Percentiles rank a stretch among this genome's conserved stretches.
Evolutionary conservation across 805 yeast genomes (phyloP).

Genomic region (Danielia oregonensis): DNA sequence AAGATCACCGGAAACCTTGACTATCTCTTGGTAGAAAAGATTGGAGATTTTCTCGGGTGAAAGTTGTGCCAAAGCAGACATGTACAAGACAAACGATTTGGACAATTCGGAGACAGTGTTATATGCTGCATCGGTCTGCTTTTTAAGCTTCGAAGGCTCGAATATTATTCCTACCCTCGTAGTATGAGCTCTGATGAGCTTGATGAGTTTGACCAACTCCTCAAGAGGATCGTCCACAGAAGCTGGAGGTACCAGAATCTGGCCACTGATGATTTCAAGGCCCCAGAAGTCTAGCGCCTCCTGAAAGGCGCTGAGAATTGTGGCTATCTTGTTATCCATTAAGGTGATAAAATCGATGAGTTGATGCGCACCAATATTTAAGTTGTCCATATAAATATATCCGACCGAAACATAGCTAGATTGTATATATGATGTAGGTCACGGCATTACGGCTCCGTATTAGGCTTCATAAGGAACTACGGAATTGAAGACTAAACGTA

Average conservation of each 20-base stretch:
- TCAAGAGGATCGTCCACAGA: slow-evolving; percentile 42
- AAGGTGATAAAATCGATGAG: neutral
- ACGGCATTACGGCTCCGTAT: too few species aligned
- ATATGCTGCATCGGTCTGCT: slow-evolving; percentile 44
- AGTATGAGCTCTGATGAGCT: slow-evolving; percentile 66
- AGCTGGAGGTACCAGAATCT: slow-evolving; percentile 12
- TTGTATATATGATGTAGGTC: neutral
- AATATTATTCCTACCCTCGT: slow-evolving; percentile 74
- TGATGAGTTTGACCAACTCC: slow-evolving; percentile 58
- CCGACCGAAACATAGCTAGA: neutral
- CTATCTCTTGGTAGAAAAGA: slow-evolving; percentile 35
- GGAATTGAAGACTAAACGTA: too few species aligned
- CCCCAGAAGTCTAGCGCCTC: slow-evolving; percentile 17
- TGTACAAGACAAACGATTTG: slow-evolving; percentile 39
- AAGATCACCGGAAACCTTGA: slow-evolving; percentile 18
- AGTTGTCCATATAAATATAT: neutral
- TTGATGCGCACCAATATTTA: neutral
- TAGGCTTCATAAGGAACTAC: too few species aligned
- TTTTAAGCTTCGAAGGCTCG: slow-evolving; percentile 49
- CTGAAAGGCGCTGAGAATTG: slow-evolving; percentile 11
- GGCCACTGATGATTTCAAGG: slow-evolving; percentile 3
- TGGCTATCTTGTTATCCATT: neutral
- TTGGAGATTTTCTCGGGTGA: slow-evolving; percentile 27
- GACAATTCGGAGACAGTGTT: slow-evolving; percentile 46
- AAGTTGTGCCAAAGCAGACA: slow-evolving; percentile 40